These are phyloP conservation scores for Sporopachydermia quercuum DNA, from an alignment of 805 yeast genomes.

Conservation along the genomic window DNA sequence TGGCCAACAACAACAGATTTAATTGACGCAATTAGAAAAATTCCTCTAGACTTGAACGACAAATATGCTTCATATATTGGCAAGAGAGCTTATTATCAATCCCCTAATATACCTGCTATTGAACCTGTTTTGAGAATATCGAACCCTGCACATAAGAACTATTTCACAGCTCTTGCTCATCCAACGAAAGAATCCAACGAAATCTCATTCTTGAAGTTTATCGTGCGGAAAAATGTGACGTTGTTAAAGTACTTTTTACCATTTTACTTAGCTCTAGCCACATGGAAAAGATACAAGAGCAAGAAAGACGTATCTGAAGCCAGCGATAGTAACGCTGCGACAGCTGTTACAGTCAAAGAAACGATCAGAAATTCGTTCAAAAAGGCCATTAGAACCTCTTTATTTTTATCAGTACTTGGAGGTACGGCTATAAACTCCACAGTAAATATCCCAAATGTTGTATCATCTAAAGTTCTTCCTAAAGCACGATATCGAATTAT, in stretches of 20 bases:
- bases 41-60: conserved; percentile 12
- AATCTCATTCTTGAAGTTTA: background rate
- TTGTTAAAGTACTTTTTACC: background rate
- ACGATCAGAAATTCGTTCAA: background rate
- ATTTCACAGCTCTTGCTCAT: background rate
- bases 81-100: background rate
- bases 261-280: background rate
- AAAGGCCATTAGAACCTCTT: background rate
- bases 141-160: background rate
- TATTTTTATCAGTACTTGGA: background rate
- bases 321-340: background rate
- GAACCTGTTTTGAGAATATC: background rate
- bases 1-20: conserved; percentile 20
- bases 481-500: conserved; percentile 20
- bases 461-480: conserved; percentile 11
- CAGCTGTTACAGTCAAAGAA: background rate
- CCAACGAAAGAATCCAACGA: background rate
- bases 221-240: background rate
- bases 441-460: background rate
- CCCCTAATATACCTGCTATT: background rate
- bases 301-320: too few species aligned
- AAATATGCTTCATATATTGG: background rate
- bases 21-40: conserved; percentile 16
- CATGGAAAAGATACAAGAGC: background rate
- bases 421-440: background rate